phyloP scores from a whole-genome alignment of 2,329 filamentous ascomycete genomes.

The Periconia sp. region DNA sequence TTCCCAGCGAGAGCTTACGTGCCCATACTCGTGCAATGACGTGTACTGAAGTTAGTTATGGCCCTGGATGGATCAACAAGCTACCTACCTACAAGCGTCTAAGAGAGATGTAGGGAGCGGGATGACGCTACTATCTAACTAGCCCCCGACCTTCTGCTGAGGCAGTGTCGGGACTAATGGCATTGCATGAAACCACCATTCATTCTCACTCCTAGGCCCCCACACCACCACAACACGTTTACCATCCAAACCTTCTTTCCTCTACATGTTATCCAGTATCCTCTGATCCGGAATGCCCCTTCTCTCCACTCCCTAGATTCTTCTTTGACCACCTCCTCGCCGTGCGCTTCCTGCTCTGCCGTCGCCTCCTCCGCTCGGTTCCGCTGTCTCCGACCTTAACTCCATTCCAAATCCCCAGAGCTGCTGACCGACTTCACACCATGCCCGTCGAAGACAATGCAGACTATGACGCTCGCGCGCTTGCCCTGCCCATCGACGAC shows the following conservation, averaged over 20 bases:
- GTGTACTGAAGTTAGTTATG: too few relatives aligned
- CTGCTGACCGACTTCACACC: constrained; percentile 11
- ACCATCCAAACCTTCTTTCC: neutral
- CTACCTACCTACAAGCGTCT: too few relatives aligned
- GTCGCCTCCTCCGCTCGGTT: constrained; percentile 8
- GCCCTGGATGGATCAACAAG: neutral
- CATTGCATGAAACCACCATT: constrained; percentile 10
- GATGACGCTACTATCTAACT: neutral
- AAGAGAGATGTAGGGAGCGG: neutral
- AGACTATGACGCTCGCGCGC: constrained; percentile 57
- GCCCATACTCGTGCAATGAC: too few relatives aligned
- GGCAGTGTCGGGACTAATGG: constrained; percentile 1
- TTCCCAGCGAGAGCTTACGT: too few relatives aligned
- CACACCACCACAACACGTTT: neutral
- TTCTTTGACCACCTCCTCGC: neutral
- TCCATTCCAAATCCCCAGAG: neutral
- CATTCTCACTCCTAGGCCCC: constrained; percentile 1
- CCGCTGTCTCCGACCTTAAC: constrained; percentile 4
- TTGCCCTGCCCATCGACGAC: constrained; percentile 54
- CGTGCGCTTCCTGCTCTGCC: constrained; percentile 1
- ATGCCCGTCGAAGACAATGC: constrained; percentile 34
- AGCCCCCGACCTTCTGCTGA: neutral
- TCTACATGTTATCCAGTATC: neutral
- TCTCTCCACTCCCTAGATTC: constrained; percentile 1
- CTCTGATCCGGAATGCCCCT: constrained; percentile 6